Evolutionary conservation across 768 basidiomycete species (phyloP), one percentile per base, ranked within the genome.

Genomic region (Tricholoma terreum): DNA sequence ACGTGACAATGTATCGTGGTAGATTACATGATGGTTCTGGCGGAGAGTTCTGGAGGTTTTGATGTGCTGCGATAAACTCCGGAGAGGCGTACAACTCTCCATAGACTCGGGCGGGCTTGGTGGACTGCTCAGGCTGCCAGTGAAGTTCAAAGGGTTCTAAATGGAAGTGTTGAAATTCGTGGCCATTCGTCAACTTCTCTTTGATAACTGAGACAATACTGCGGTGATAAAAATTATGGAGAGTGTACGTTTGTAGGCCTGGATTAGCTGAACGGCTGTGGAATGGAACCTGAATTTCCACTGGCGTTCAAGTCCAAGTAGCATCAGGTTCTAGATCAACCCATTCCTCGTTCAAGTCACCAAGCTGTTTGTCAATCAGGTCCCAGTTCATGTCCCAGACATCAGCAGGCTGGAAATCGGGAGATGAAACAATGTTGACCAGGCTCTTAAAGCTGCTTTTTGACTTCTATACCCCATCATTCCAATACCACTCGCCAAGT

Each of bases 191-290:
- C 30, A 50, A 8, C 5, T 31, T 19, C 30, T 50, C 50, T 15
- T 33, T 27, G 15, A 50, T 31, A 11, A 50, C n/a, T 5, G 69
- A 50, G 1, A 65, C 58, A 1, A 60, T 46, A 3, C 46, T 48
- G 0, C 70, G 65, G 27, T 68, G 56, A 24, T 58, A 64, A 8
- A 76, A 35, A 21, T 56, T 17, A 15, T 17, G 34, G 11, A 50
- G 24, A 21, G 31, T 12, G 2, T 45, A 52, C 3, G 14, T 24
- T 17, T 42, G 43, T 6, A 48, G 56, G 0, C 60, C 60, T 1
- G 62, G 57, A 36, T 48, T 22, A n/a, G 38, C 19, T 1, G 31
- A 71, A 72, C 9, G 60, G 1, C 31, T 35, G 42, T 2, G 70
- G 50, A 50, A 50, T 19, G 50, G 50, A 34, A 50, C 50, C 34